phyloP scores from a whole-genome alignment of 2,329 filamentous ascomycete genomes.

The Fusarium sp. region DNA sequence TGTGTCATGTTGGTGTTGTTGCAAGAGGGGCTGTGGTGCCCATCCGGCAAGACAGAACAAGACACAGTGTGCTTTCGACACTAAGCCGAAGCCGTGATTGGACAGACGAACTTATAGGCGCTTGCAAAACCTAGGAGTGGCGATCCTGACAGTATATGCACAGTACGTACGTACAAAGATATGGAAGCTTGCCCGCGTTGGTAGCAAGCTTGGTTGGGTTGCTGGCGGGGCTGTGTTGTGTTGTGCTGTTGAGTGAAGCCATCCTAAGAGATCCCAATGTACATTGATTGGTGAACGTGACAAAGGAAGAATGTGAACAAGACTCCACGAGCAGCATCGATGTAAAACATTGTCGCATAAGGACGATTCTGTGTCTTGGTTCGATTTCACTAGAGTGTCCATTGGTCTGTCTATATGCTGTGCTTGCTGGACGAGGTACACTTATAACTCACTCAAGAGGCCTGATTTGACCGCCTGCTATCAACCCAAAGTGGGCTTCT shows the following conservation, averaged over 20 bases:
- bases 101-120: neutral
- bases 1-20: conserved; percentile 28
- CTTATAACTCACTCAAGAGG: conserved; percentile 23
- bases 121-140: neutral
- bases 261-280: neutral
- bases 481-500: conserved; percentile 31
- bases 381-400: neutral
- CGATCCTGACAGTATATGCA: conserved; percentile 21
- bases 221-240: conserved; percentile 23
- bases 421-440: neutral
- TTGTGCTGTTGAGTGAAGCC: conserved; percentile 14
- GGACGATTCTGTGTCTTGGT: neutral
- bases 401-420: neutral
- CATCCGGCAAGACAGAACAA: conserved; percentile 3
- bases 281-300: neutral
- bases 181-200: conserved; percentile 3
- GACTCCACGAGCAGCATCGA: neutral
- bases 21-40: conserved; percentile 32
- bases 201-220: conserved; percentile 2
- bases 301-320: neutral
- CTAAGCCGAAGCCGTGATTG: conserved; percentile 10
- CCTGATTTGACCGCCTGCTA: conserved; percentile 24
- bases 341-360: conserved; percentile 1
- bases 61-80: conserved; percentile 24
- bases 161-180: conserved; percentile 21